phyloP scores from a whole-genome alignment of 768 basidiomycete genomes.

The Pholiota conissans region DNA sequence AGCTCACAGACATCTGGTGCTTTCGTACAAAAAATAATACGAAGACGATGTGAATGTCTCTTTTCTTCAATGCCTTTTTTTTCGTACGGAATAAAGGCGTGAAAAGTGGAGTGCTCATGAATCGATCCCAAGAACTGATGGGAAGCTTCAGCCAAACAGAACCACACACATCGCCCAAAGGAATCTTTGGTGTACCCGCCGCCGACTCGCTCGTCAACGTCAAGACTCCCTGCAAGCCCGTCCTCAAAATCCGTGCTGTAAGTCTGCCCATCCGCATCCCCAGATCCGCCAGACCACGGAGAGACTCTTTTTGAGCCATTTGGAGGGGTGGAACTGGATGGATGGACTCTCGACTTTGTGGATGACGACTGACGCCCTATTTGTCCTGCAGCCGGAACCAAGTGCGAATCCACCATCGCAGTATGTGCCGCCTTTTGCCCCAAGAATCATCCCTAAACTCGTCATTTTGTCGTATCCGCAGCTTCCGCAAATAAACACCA shows the following conservation, averaged over 20 bases:
- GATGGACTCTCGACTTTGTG: slow-evolving; percentile 33
- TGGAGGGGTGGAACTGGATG: slow-evolving; percentile 32
- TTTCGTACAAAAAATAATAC: no score
- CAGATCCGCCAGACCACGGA: slow-evolving; percentile 17
- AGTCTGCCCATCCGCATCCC: slow-evolving; percentile 30
- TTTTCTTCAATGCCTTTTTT: no score
- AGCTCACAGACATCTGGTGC: no score
- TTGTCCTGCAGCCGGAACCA: slow-evolving; percentile 33
- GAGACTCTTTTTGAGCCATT: slow-evolving; percentile 23
- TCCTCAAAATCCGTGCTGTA: slow-evolving; percentile 40
- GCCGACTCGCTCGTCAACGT: slow-evolving; percentile 36
- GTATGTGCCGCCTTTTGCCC: slow-evolving; percentile 26
- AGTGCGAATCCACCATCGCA: slow-evolving; percentile 40
- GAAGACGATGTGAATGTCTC: no score
- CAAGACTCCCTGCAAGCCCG: slow-evolving; percentile 36
- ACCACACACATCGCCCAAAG: slow-evolving; percentile 15
- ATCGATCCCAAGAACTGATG: no score
- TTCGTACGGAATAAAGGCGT: no score
- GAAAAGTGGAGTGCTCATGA: no score
- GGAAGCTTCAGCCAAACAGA: slow-evolving; percentile 18
- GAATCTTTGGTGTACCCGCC: slow-evolving; percentile 13
- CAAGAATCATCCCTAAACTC: slow-evolving; percentile 5
- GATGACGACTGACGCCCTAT: slow-evolving; percentile 35
- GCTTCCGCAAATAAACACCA: slow-evolving; percentile 33
- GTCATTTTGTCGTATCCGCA: slow-evolving; percentile 9